Evolutionary conservation across 2,329 filamentous ascomycete genomes (phyloP).

Genomic region (Plenodomus tracheiphilus): DNA sequence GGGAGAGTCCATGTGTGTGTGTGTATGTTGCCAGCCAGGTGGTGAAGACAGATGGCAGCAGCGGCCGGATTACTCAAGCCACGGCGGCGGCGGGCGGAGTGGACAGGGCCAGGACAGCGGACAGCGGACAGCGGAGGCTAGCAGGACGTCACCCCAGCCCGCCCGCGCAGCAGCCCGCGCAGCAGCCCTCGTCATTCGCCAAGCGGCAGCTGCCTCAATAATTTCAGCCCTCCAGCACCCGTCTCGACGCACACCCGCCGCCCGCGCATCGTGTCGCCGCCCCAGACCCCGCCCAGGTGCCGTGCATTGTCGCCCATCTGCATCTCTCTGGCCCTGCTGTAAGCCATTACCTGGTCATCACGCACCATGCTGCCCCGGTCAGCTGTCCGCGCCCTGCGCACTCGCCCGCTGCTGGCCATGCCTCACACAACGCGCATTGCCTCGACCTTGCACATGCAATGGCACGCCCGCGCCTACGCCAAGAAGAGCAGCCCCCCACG

Average conservation of each 20-base stretch:
- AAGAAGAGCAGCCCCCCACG: constrained; percentile 22
- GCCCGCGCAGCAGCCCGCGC: too few species aligned
- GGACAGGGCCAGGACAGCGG: constrained; percentile 18
- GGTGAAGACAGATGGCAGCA: background rate
- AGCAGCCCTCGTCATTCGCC: constrained; percentile 10
- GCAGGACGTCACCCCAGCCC: too few species aligned
- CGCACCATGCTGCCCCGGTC: constrained; percentile 41
- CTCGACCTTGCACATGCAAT: constrained; percentile 28
- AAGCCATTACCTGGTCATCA: constrained; percentile 7
- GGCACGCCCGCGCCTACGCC: constrained; percentile 26
- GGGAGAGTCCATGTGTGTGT: too few species aligned
- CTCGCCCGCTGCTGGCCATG: constrained; percentile 29
- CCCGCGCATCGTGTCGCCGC: too few species aligned
- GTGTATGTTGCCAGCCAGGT: too few species aligned
- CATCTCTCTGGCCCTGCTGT: too few species aligned
- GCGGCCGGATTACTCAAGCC: constrained; percentile 5
- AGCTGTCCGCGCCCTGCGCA: constrained; percentile 39
- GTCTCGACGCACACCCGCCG: background rate
- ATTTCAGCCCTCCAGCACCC: too few species aligned
- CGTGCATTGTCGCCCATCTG: background rate
- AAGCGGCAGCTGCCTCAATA: constrained; percentile 19
- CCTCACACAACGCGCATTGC: constrained; percentile 26
- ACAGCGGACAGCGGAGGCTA: constrained; percentile 12
- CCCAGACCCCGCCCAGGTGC: constrained; percentile 1
- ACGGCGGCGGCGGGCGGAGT: constrained; percentile 5